phyloP scores from a whole-genome alignment of 164 flowering plant genomes.

The Litsea cubeba region DNA sequence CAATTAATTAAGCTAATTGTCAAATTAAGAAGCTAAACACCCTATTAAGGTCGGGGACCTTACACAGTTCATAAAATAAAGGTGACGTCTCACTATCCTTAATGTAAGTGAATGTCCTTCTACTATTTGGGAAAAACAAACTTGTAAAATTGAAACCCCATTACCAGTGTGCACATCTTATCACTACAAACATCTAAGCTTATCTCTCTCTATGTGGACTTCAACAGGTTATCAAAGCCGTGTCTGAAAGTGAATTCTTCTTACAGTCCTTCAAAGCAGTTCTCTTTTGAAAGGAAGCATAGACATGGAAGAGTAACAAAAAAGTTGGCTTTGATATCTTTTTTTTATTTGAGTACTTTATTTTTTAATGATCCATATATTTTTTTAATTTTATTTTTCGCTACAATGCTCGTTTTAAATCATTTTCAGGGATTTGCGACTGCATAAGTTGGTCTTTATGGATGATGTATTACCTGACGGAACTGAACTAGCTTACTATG shows the following conservation, averaged over 20 bases:
- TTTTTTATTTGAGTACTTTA: neutral
- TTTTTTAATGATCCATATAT: neutral
- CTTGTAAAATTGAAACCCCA: no score
- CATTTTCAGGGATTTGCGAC: slow-evolving; percentile 56
- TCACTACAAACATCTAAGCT: no score
- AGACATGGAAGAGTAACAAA: slow-evolving; percentile 55
- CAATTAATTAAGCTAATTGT: no score
- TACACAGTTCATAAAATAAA: no score
- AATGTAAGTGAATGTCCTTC: no score
- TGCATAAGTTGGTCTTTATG: slow-evolving; percentile 80
- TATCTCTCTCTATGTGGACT: no score
- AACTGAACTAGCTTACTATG: slow-evolving; percentile 67
- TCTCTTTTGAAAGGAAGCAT: slow-evolving; percentile 22
- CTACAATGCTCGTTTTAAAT: neutral
- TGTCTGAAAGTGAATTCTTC: slow-evolving; percentile 16
- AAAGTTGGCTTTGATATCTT: slow-evolving; percentile 46
- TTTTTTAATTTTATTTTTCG: neutral
- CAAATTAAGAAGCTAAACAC: no score
- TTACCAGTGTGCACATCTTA: no score
- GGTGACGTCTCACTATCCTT: no score
- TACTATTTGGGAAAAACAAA: no score
- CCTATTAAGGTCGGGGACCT: no score
- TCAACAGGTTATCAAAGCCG: slow-evolving; percentile 3
- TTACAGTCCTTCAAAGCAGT: slow-evolving; percentile 19
- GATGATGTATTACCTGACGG: slow-evolving; percentile 76